A percentile compares a stretch with the other conserved stretches of the same genome.
phyloP scores from a whole-genome alignment of 192 early-diverging fungal species.

The Diversispora epigaea region DNA sequence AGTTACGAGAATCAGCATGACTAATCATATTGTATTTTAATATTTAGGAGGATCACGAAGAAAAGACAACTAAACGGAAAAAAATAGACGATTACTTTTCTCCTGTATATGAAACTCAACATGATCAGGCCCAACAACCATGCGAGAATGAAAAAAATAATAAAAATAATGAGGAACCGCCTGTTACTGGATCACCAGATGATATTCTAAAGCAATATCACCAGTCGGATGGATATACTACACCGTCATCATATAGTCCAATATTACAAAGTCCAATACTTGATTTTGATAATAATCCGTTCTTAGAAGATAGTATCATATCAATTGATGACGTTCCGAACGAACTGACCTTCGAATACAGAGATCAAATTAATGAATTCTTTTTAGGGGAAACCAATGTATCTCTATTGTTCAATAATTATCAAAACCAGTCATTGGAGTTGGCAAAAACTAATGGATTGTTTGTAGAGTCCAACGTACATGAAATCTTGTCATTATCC shows the following conservation, averaged over 20 bases:
- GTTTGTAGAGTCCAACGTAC: neutral
- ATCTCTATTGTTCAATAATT: conserved; percentile 5
- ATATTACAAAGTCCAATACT: neutral
- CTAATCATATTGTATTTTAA: too few relatives aligned
- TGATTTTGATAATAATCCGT: neutral
- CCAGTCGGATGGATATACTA: conserved; percentile 16
- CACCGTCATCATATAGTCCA: neutral
- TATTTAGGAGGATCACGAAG: too few relatives aligned
- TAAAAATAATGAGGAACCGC: conserved; percentile 3
- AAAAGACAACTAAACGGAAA: too few relatives aligned
- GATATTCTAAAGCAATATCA: neutral
- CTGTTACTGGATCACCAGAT: too few relatives aligned
- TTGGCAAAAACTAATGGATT: conserved; percentile 2
- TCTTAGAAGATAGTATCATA: neutral
- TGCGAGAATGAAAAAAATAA: too few relatives aligned
- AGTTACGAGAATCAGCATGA: too few relatives aligned
- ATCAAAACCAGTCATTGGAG: neutral
- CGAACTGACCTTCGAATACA: neutral
- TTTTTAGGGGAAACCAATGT: conserved; percentile 4
- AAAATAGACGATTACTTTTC: too few relatives aligned
- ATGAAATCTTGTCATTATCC: conserved; percentile 4
- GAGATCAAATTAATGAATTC: neutral
- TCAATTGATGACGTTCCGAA: conserved; percentile 5
- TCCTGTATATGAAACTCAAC: too few relatives aligned
- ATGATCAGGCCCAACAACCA: too few relatives aligned